These are phyloP conservation scores for Hippophae gyantsensis DNA, from an alignment of 306 rosid genomes.

Conservation along the genomic window DNA sequence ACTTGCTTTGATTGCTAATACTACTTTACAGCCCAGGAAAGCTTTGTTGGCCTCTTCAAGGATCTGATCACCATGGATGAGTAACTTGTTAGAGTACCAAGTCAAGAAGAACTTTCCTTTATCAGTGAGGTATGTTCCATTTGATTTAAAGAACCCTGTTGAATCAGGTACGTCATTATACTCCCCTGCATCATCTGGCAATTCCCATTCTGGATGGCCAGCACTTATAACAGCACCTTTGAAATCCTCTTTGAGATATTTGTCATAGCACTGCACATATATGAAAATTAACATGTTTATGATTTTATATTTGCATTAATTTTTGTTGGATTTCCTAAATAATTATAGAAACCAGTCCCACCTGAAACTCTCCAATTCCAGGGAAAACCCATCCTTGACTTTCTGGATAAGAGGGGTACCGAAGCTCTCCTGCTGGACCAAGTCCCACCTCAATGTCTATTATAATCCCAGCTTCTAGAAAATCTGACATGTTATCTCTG, in stretches of 20 bases:
- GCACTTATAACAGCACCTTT: constrained; percentile 43
- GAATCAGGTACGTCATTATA: constrained; percentile 60
- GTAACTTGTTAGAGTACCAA: constrained; percentile 78
- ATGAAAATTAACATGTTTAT: constrained; percentile 7
- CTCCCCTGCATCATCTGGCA: constrained; percentile 72
- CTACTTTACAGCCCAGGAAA: constrained; percentile 64
- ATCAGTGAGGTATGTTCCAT: constrained; percentile 58
- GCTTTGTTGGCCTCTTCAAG: constrained; percentile 75
- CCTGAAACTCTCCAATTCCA: constrained; percentile 96
- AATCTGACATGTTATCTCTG: constrained; percentile 65
- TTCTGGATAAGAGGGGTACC: constrained; percentile 65
- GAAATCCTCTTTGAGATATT: constrained; percentile 67
- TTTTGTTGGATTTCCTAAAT: not conserved
- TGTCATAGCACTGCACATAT: constrained; percentile 68
- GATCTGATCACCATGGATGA: constrained; percentile 73
- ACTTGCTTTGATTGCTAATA: constrained; percentile 74
- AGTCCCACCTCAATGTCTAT: constrained; percentile 89
- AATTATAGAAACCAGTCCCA: constrained; percentile 21
- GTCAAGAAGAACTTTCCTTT: constrained; percentile 69
- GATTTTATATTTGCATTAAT: constrained; percentile 1
- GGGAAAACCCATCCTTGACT: constrained; percentile 75
- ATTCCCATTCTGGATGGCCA: constrained; percentile 81
- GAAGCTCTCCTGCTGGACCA: constrained; percentile 91
- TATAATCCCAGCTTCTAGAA: constrained; percentile 52
- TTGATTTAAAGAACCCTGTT: constrained; percentile 58